A percentile compares a stretch with the other conserved stretches of the same genome.
Conservation (phyloP, 768 basidiomycete species). For the Solioccasus polychromus region DNA sequence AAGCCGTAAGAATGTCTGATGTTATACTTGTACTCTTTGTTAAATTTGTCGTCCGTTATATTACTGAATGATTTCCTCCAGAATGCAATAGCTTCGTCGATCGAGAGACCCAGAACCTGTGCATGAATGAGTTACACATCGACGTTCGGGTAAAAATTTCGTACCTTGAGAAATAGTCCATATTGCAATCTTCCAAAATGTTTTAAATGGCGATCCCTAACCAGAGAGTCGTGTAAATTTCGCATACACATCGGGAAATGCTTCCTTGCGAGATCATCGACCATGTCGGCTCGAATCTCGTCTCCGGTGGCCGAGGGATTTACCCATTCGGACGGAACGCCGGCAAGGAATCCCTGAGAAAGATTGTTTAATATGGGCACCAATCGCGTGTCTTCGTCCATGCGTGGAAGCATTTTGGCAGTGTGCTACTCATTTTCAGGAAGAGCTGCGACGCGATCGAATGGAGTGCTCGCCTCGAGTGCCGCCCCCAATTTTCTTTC, state of each 20-base stretch:
- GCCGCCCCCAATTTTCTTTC: slow-evolving; percentile 65
- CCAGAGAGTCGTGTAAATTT: slow-evolving; percentile 76
- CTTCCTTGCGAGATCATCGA: slow-evolving; percentile 79
- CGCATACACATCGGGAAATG: slow-evolving; percentile 98
- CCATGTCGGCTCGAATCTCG: slow-evolving; percentile 89
- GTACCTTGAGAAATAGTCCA: slow-evolving; percentile 91
- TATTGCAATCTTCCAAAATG: slow-evolving; percentile 91
- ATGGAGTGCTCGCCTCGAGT: slow-evolving; percentile 59
- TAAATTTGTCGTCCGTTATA: slow-evolving; percentile 91
- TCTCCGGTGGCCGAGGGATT: slow-evolving; percentile 53
- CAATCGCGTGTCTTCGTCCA: slow-evolving; percentile 93
- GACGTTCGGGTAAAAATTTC: slow-evolving; percentile 3
- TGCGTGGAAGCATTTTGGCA: slow-evolving; percentile 78
- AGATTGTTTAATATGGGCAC: slow-evolving; percentile 87
- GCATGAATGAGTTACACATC: not conserved
- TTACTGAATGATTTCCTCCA: slow-evolving; percentile 85
- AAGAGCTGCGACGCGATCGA: not conserved
- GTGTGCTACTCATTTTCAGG: slow-evolving; percentile 55
- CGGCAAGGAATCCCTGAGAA: slow-evolving; percentile 90
- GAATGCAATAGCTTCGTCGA: slow-evolving; percentile 91
- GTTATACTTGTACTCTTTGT: slow-evolving; percentile 97
- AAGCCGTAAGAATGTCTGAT: slow-evolving; percentile 93
- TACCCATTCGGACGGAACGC: slow-evolving; percentile 81
- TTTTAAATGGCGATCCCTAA: slow-evolving; percentile 81
- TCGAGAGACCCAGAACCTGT: slow-evolving; percentile 86